phyloP scores from a whole-genome alignment of 2,329 filamentous ascomycete species.

The Seiridium unicorne region DNA sequence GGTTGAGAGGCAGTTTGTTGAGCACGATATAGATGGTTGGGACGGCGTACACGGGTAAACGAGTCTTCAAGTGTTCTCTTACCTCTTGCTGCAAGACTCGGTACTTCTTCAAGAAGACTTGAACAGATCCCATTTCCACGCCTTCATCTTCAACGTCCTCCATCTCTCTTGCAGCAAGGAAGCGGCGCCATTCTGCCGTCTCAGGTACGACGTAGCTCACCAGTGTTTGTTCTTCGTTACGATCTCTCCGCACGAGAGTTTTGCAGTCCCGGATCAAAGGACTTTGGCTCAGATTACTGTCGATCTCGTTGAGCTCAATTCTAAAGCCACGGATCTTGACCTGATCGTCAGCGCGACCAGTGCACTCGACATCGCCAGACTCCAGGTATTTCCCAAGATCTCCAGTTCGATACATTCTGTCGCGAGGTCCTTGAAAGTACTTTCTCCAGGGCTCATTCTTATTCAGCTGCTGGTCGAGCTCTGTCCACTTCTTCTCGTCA shows the following conservation, averaged over 20 bases:
- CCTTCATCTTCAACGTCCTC: slow-evolving; percentile 56
- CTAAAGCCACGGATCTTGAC: slow-evolving; percentile 96
- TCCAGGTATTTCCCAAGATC: slow-evolving; percentile 65
- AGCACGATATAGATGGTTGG: slow-evolving; percentile 74
- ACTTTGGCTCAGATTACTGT: slow-evolving; percentile 74
- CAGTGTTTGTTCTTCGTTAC: slow-evolving; percentile 79
- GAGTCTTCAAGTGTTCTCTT: slow-evolving; percentile 66
- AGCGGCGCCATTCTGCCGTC: slow-evolving; percentile 68
- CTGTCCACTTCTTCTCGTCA: slow-evolving; percentile 66
- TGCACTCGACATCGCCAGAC: slow-evolving; percentile 27
- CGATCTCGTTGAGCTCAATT: slow-evolving; percentile 93
- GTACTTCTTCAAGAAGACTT: slow-evolving; percentile 43
- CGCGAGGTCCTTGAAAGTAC: slow-evolving; percentile 77
- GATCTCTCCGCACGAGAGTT: slow-evolving; percentile 80
- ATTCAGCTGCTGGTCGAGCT: slow-evolving; percentile 56
- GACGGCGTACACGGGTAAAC: slow-evolving; percentile 72
- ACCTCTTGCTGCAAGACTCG: slow-evolving; percentile 47
- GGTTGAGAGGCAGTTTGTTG: slow-evolving; percentile 72
- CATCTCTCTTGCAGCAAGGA: slow-evolving; percentile 55
- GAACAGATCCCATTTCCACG: slow-evolving; percentile 39
- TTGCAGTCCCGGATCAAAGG: slow-evolving; percentile 79
- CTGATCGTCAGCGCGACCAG: slow-evolving; percentile 81
- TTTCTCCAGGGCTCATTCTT: slow-evolving; percentile 71
- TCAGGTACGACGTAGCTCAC: slow-evolving; percentile 92
- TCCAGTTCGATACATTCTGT: slow-evolving; percentile 83